Percentiles rank a stretch among this genome's conserved stretches.
Evolutionary conservation across 495 filamentous ascomycete species (phyloP).

Genomic region (Talaromyces liani): DNA sequence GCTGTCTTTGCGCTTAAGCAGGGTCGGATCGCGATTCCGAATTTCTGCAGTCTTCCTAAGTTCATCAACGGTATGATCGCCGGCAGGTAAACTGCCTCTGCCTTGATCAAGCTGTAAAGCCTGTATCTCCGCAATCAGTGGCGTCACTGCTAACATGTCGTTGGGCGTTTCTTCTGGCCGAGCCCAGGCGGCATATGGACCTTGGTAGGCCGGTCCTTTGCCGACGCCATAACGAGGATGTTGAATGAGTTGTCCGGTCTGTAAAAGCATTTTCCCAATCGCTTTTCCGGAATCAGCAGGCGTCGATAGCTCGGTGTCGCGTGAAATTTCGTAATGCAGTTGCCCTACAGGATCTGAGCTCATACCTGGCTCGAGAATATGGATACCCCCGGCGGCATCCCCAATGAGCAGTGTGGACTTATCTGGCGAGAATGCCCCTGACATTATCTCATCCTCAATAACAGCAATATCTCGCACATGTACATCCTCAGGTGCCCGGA

Average conservation of each 20-base stretch:
- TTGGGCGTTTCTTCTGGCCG: conserved; percentile 17
- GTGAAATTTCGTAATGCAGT: conserved; percentile 19
- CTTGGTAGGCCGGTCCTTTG: conserved; percentile 36
- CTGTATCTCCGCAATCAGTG: conserved; percentile 16
- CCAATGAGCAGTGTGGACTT: conserved; percentile 65
- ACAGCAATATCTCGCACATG: conserved; percentile 53
- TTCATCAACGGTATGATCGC: conserved; percentile 12
- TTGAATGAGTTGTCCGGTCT: conserved; percentile 27
- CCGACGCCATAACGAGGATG: conserved; percentile 37
- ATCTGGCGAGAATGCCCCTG: conserved; percentile 68
- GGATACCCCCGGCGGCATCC: conserved; percentile 66
- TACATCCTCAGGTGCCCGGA: conserved; percentile 47
- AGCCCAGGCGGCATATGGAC: conserved; percentile 39
- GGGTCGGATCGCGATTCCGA: conserved; percentile 18
- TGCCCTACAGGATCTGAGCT: conserved; percentile 13
- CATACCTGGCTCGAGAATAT: conserved; percentile 49
- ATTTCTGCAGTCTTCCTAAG: conserved; percentile 19
- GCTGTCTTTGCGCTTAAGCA: conserved; percentile 14
- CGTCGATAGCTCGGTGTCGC: conserved; percentile 6
- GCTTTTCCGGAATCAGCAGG: conserved; percentile 21
- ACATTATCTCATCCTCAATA: conserved; percentile 43
- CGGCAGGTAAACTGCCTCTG: background rate
- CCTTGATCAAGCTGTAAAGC: conserved; percentile 25
- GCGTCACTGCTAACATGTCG: conserved; percentile 13
- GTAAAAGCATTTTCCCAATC: conserved; percentile 21